Base-by-base conservation (phyloP, 352 stramenopile species). In the Pythium aquatile region DNA sequence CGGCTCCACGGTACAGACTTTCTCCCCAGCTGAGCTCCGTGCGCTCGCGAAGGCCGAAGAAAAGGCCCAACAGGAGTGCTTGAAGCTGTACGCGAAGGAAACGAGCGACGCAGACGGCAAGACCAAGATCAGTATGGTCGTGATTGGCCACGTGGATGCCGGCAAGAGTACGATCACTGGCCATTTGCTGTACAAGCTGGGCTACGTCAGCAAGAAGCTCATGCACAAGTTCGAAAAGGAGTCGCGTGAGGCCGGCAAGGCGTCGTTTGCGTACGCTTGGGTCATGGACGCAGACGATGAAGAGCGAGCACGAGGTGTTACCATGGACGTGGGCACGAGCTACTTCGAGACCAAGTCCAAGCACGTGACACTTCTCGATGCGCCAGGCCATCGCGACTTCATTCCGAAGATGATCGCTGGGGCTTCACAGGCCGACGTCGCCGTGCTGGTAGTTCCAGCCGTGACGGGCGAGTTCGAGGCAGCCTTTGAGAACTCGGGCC, bases 341-440 rank as follows among this genome's bases (percentile, higher is more conserved):
- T 90, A 90, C 65, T 91, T 99, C 51, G 82, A 91, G 62, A 98
- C 90, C 6, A 46, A 77, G 10, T 90, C 78, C 30, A 97, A 96
- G 73, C 86, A 98, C 60, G 85, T 98, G 62, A 98, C 96, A 17
- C 72, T 99, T 17, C 77, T 99, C 32, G 97, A 99, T 75, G 97
- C 97, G 7, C 97, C 97, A 5, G 97, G 97, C 0, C 97, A 99
- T 66, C 81, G 84, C 20, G 97, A 99, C 65, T 99, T 99, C 62
- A 97, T 99, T 42, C 94, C 95, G 5, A 97, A 98, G 69, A 99
- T 99, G 95, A 99, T 99, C 72, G 91, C 90, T 3, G 96, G 96
- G 5, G 93, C 96, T 1, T 91, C 88, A 42, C 93, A 96, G 49
- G 93, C 91, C 20, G 93, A 98, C 55, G 89, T 95, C 13, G 93